phyloP scores from a whole-genome alignment of 768 basidiomycete genomes.

The Coprinopsis sp. region DNA sequence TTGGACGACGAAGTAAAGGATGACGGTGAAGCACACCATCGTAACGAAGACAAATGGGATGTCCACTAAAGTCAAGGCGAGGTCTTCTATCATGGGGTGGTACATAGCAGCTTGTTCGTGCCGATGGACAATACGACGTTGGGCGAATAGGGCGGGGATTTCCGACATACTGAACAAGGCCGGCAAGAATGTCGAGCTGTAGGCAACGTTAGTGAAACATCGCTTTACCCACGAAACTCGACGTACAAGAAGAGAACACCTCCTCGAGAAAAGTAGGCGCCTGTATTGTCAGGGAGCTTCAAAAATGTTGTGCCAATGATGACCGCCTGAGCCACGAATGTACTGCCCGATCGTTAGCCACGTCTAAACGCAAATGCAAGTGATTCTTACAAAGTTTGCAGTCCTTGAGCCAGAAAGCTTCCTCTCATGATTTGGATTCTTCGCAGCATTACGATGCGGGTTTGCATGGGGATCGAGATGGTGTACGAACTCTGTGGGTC shows the following conservation, averaged over 20 bases:
- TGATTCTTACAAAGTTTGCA: conserved; percentile 22
- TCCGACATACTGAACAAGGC: conserved; percentile 62
- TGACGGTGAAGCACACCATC: conserved; percentile 38
- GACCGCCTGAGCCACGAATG: conserved; percentile 31
- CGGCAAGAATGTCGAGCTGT: conserved; percentile 50
- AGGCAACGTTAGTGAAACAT: conserved; percentile 18
- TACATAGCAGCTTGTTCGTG: conserved; percentile 62
- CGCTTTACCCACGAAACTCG: neutral
- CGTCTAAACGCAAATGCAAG: neutral
- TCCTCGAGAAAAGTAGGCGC: conserved; percentile 62
- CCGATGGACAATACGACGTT: conserved; percentile 55
- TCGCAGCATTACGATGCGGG: conserved; percentile 37
- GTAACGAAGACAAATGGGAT: conserved; percentile 51
- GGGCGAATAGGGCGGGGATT: conserved; percentile 57
- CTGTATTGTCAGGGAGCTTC: conserved; percentile 43
- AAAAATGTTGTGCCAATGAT: conserved; percentile 62
- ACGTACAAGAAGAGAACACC: conserved; percentile 67
- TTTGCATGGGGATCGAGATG: conserved; percentile 39
- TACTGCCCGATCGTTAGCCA: conserved; percentile 8
- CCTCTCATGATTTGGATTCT: conserved; percentile 39
- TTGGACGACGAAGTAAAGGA: conserved; percentile 59
- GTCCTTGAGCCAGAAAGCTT: conserved; percentile 25
- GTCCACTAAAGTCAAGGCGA: conserved; percentile 59
- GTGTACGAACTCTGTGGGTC: conserved; percentile 30
- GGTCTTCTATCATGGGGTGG: conserved; percentile 32